Base-by-base conservation (phyloP, 2,329 filamentous ascomycete genomes). In the Aureobasidium lini region DNA sequence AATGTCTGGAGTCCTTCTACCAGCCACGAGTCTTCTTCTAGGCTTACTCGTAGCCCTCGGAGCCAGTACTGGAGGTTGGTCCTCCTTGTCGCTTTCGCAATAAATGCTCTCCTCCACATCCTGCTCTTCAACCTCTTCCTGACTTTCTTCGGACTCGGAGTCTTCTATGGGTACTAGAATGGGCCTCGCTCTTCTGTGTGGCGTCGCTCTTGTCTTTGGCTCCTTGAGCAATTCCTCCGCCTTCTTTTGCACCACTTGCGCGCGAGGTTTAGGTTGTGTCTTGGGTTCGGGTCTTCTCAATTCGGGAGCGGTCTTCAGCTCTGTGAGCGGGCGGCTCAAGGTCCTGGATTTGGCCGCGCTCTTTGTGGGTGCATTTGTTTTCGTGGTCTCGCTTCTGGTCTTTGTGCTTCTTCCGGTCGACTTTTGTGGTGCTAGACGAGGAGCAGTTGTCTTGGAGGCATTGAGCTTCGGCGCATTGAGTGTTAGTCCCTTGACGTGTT, bases 81-180 rank as follows among this genome's bases (percentile, higher is more conserved):
- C 42, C 18, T 60, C 57, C 31, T 56, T 57, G 6, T 60, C 62
- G 29, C 67, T 68, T 11, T 66, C 69, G 49, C 69, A 70, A 66
- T 66, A 70, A 11, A 72, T 65, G 63, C 70, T 72, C 61, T 71
- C 68, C 49, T 72, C 69, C 4, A 69, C 49, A 42, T 72, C 69
- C 7, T 61, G 56, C 40, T 67, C 66, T 32, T 66, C 66, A 1
- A 62, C 60, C 7, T 65, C 63, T 16, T 61, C 57, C 1, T 42
- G 36, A 36, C 50, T 52, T 2, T 54, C 40, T 28, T 58, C 59
- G 3, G 42, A 49, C 8, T 46, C 47, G 13, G 46, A 37, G 18
- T 46, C 57, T 10, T 50, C 28, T 10, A 52, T 37, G 6, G 56
- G 36, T 53, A 46, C 16, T 42, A 31, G 4, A 53, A 46, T n/a